Evolutionary conservation across 805 yeast genomes (phyloP).

Genomic region (Suhomyces faveliae): DNA sequence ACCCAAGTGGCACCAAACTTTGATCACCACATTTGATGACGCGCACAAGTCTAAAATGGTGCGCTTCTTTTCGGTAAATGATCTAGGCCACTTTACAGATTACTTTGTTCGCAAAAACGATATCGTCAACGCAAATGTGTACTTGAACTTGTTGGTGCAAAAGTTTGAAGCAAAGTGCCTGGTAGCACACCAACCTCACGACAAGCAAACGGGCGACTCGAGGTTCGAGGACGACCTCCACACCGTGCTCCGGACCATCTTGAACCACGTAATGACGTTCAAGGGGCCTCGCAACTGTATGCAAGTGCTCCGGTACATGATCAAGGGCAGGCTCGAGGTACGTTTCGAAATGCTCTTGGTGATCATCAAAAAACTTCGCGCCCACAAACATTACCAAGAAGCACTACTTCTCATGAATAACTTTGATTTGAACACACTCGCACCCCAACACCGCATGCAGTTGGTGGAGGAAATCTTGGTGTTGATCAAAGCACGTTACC

Average conservation of each 20-base stretch:
- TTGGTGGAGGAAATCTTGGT: constrained; percentile 32
- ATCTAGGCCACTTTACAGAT: constrained; percentile 22
- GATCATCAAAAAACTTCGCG: constrained; percentile 30
- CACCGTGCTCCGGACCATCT: constrained; percentile 26
- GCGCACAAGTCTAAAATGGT: constrained; percentile 27
- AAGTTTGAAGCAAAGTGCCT: constrained; percentile 33
- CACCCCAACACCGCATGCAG: constrained; percentile 15
- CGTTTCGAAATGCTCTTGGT: constrained; percentile 23
- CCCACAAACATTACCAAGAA: constrained; percentile 30
- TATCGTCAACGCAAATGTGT: constrained; percentile 32
- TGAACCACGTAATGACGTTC: constrained; percentile 35
- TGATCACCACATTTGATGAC: constrained; percentile 15
- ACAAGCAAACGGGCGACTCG: constrained; percentile 13
- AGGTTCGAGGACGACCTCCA: constrained; percentile 22
- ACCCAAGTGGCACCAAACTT: constrained; percentile 38
- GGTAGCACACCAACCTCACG: constrained; percentile 2
- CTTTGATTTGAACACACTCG: constrained; percentile 23
- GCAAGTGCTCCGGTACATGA: constrained; percentile 33
- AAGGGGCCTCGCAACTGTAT: constrained; percentile 35
- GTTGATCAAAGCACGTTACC: constrained; percentile 29
- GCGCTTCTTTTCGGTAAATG: constrained; percentile 29
- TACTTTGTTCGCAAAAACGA: constrained; percentile 25
- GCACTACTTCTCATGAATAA: constrained; percentile 34
- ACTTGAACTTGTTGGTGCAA: constrained; percentile 34
- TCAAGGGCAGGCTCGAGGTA: constrained; percentile 24